Percentiles rank a stretch among this genome's conserved stretches.
Evolutionary conservation across 495 filamentous ascomycete genomes (phyloP).

Genomic region (Talaromyces ruber): DNA sequence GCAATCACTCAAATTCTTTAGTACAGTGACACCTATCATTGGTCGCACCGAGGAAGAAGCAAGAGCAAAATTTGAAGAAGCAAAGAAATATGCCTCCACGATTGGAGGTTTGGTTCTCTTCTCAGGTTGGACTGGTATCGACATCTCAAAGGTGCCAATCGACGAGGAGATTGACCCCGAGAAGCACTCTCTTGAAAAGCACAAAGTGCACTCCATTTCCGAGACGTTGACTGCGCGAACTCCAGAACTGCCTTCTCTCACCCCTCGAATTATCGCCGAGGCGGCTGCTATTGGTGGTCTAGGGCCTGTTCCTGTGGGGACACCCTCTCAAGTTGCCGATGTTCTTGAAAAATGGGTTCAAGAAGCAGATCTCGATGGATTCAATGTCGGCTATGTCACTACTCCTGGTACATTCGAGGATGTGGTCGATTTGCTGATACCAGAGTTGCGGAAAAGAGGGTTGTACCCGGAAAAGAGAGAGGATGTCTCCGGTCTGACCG

Average conservation of each 20-base stretch:
- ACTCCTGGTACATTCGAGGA: slow-evolving; percentile 56
- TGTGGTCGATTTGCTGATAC: slow-evolving; percentile 50
- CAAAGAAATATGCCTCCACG: slow-evolving; percentile 41
- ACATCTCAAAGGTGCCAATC: slow-evolving; percentile 45
- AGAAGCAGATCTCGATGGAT: slow-evolving; percentile 54
- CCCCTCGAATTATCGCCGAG: slow-evolving; percentile 43
- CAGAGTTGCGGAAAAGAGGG: slow-evolving; percentile 47
- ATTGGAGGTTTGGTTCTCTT: slow-evolving; percentile 52
- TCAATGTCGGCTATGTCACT: slow-evolving; percentile 46
- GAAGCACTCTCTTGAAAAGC: slow-evolving; percentile 39
- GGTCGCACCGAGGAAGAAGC: slow-evolving; percentile 51
- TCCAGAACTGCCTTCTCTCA: slow-evolving; percentile 43
- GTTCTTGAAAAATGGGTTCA: slow-evolving; percentile 50
- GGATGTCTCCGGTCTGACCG: slow-evolving; percentile 38
- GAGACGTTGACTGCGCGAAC: slow-evolving; percentile 42
- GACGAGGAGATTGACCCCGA: slow-evolving; percentile 47
- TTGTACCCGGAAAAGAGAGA: slow-evolving; percentile 27
- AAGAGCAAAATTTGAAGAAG: slow-evolving; percentile 39
- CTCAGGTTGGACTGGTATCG: slow-evolving; percentile 54
- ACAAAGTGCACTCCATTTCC: slow-evolving; percentile 43
- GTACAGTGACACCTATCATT: slow-evolving; percentile 48
- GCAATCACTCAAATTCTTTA: slow-evolving; percentile 50
- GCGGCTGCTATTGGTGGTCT: slow-evolving; percentile 50
- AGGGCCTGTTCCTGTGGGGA: slow-evolving; percentile 45
- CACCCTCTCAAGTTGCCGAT: slow-evolving; percentile 45